phyloP scores from a whole-genome alignment of 1,284 basidiomycete species.

The Vanrija pseudolonga region DNA sequence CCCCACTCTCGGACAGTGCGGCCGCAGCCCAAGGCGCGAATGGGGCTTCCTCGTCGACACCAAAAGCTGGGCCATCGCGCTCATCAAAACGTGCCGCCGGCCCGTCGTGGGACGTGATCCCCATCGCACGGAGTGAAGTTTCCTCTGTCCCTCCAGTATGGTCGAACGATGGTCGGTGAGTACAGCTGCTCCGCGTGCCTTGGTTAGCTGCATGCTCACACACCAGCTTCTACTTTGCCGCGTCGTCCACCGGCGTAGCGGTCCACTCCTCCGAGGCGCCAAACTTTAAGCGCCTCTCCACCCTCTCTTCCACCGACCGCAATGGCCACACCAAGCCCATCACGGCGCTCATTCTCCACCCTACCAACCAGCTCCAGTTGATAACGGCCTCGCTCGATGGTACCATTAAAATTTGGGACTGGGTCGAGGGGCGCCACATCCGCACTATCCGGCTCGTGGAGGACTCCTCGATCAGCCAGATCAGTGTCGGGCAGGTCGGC shows the following conservation, averaged over 20 bases:
- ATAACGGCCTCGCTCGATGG: constrained; percentile 83
- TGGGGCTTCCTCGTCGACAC: background rate
- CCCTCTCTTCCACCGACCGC: constrained; percentile 56
- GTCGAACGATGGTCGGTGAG: constrained; percentile 77
- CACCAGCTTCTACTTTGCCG: constrained; percentile 78
- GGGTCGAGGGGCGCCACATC: constrained; percentile 76
- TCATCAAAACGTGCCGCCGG: background rate
- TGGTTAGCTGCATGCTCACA: constrained; percentile 11
- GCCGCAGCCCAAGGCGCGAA: no score
- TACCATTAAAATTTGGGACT: constrained; percentile 86
- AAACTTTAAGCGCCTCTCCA: constrained; percentile 68
- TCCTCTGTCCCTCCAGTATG: constrained; percentile 69
- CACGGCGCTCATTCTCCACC: constrained; percentile 73
- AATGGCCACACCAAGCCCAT: constrained; percentile 58
- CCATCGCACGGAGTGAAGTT: constrained; percentile 64
- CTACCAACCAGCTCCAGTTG: constrained; percentile 83
- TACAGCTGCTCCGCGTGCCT: constrained; percentile 26
- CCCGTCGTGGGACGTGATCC: constrained; percentile 34
- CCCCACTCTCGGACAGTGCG: no score
- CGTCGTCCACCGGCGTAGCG: constrained; percentile 70
- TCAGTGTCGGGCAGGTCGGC: constrained; percentile 31
- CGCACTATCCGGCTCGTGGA: constrained; percentile 66
- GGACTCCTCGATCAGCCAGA: constrained; percentile 58
- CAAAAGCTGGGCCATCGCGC: constrained; percentile 10
- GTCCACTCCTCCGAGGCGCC: constrained; percentile 71